Evolutionary conservation across 1,139 yeast species (phyloP).

Genomic region (Yamadazyma pseudoaaseri): DNA sequence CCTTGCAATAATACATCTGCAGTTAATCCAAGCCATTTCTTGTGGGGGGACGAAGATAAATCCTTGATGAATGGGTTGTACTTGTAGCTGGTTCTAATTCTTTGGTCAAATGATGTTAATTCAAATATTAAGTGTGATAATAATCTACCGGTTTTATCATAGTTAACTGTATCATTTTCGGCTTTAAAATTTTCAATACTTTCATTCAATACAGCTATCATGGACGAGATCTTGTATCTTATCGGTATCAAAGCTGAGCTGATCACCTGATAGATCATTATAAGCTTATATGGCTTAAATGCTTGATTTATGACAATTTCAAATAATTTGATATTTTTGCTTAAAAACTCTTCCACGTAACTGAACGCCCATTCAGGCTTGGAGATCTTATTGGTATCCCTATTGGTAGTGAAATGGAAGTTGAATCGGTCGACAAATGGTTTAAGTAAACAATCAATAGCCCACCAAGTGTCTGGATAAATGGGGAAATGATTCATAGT

Average conservation of each 20-base stretch:
- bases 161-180: constrained; percentile 18
- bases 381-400: constrained; percentile 66
- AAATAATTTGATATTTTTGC: constrained; percentile 39
- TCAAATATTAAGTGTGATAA: constrained; percentile 64
- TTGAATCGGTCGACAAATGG: constrained; percentile 63
- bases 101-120: constrained; percentile 57
- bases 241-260: constrained; percentile 53
- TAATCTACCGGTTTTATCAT: constrained; percentile 46
- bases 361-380: constrained; percentile 81
- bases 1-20: constrained; percentile 49
- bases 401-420: constrained; percentile 65
- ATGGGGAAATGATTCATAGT: constrained; percentile 27
- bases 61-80: constrained; percentile 49
- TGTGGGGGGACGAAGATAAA: constrained; percentile 16
- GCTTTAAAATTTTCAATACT: constrained; percentile 19
- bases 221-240: constrained; percentile 41
- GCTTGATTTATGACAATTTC: constrained; percentile 29
- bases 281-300: constrained; percentile 26
- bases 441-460: constrained; percentile 53
- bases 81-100: constrained; percentile 51
- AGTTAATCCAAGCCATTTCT: constrained; percentile 60
- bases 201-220: constrained; percentile 27
- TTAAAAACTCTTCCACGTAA: constrained; percentile 52
- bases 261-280: constrained; percentile 51
- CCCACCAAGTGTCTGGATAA: constrained; percentile 55